Percentiles rank a stretch among this genome's conserved stretches.
These are phyloP conservation scores for Plasmodium gonderi DNA, from an alignment of 169 alveolate species.

Conservation along the genomic window DNA sequence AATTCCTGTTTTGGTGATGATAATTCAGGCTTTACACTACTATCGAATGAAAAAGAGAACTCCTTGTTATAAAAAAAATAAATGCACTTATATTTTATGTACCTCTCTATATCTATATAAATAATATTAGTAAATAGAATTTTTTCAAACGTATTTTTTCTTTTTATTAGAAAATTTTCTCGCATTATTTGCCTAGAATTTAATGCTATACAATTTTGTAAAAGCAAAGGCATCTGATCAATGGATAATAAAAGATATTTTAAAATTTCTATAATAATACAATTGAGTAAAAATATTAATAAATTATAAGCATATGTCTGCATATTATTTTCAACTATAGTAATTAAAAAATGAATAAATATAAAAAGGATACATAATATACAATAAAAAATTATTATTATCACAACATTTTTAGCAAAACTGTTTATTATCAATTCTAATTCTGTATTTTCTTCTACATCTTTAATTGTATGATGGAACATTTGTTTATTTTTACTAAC, in stretches of 20 bases:
- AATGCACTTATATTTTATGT: slow-evolving; percentile 28
- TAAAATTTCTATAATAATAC: slow-evolving; percentile 25
- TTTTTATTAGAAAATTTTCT: slow-evolving; percentile 49
- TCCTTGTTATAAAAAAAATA: slow-evolving; percentile 28
- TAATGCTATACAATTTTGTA: slow-evolving; percentile 62
- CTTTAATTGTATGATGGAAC: slow-evolving; percentile 41
- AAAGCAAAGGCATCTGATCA: slow-evolving; percentile 54
- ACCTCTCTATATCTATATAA: slow-evolving; percentile 32
- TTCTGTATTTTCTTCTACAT: slow-evolving; percentile 16
- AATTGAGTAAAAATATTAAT: slow-evolving; percentile 44
- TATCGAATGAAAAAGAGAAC: not conserved
- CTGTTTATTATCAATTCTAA: slow-evolving; percentile 37
- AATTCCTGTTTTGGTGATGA: not conserved
- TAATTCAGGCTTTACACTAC: not conserved
- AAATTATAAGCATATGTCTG: slow-evolving; percentile 47
- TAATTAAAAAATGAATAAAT: slow-evolving; percentile 47
- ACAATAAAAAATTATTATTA: slow-evolving; percentile 44
- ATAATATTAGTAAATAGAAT: slow-evolving; percentile 27
- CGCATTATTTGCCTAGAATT: slow-evolving; percentile 24
- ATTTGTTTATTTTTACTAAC: slow-evolving; percentile 70
- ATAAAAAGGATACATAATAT: slow-evolving; percentile 55
- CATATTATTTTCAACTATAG: slow-evolving; percentile 50
- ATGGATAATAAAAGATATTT: slow-evolving; percentile 36
- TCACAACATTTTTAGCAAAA: slow-evolving; percentile 43
- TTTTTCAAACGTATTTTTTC: slow-evolving; percentile 47